These are phyloP conservation scores for Cyberlindnera maclurae DNA, from an alignment of 805 yeast species.

Conservation along the genomic window DNA sequence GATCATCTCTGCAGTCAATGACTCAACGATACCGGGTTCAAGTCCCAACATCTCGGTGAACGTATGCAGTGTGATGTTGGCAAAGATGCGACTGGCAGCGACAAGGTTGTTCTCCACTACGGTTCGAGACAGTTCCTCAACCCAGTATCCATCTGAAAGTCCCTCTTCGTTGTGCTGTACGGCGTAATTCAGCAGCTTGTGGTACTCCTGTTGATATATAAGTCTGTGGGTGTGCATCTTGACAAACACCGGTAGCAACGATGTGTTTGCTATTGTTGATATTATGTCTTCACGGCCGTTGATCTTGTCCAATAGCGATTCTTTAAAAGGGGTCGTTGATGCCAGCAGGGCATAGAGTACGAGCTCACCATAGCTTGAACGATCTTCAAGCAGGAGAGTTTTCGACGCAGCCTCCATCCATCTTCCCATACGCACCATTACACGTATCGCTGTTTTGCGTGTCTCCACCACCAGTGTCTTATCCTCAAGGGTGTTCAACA, in stretches of 20 bases:
- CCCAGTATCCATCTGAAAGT: conserved; percentile 3
- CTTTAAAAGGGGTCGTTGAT: conserved; percentile 9
- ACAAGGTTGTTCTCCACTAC: conserved; percentile 17
- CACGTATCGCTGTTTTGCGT: conserved; percentile 9
- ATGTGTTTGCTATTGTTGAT: conserved; percentile 2
- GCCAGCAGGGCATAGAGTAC: conserved; percentile 13
- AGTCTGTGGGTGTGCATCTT: conserved; percentile 11
- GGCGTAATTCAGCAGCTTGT: conserved; percentile 1
- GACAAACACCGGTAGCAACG: conserved; percentile 9
- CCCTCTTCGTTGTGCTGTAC: conserved; percentile 3
- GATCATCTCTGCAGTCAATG: conserved; percentile 13
- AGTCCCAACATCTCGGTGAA: conserved; percentile 11
- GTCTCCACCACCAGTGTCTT: conserved; percentile 3
- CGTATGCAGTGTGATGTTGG: conserved; percentile 9
- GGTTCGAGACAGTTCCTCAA: conserved; percentile 4
- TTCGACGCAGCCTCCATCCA: conserved; percentile 20
- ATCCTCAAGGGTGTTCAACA: conserved; percentile 2
- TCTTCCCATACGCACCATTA: conserved; percentile 14
- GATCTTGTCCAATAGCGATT: conserved; percentile 8
- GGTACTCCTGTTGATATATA: conserved; percentile 13
- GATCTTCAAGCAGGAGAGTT: conserved; percentile 10
- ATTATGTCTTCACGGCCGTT: conserved; percentile 5
- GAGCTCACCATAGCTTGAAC: conserved; percentile 4
- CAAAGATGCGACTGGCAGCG: conserved; percentile 11
- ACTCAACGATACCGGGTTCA: conserved; percentile 5